Conservation (phyloP, 2,329 filamentous ascomycete genomes). For the Xylaria polymorpha region DNA sequence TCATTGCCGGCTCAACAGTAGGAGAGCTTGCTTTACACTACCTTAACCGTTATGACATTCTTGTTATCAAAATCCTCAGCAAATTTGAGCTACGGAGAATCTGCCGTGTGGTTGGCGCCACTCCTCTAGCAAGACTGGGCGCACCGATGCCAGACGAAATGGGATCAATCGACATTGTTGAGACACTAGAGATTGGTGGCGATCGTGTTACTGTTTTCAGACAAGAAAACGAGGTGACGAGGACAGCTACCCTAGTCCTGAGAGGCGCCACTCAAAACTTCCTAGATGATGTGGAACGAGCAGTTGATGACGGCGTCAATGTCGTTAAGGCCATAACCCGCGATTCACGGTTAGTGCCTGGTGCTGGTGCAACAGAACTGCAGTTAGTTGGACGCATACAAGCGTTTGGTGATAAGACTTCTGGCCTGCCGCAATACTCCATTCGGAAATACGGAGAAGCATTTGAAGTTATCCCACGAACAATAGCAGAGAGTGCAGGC, state of each 20-base stretch:
- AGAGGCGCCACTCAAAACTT: conserved; percentile 98
- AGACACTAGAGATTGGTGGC: conserved; percentile 97
- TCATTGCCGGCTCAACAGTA: conserved; percentile 91
- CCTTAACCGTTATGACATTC: conserved; percentile 95
- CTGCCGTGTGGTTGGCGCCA: conserved; percentile 95
- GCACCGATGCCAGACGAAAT: conserved; percentile 99
- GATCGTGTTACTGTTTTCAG: conserved; percentile 98
- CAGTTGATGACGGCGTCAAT: conserved; percentile 97
- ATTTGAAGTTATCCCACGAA: conserved; percentile 95
- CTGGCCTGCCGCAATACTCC: conserved; percentile 92
- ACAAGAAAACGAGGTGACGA: conserved; percentile 91
- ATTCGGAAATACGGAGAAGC: conserved; percentile 98
- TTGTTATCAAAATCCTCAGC: conserved; percentile 95
- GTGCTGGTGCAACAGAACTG: conserved; percentile 93
- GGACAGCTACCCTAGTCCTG: conserved; percentile 93
- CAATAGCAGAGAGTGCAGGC: conserved; percentile 92
- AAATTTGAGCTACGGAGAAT: conserved; percentile 97
- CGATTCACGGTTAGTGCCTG: conserved; percentile 89
- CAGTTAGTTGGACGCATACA: conserved; percentile 94
- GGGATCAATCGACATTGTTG: conserved; percentile 92
- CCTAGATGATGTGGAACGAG: conserved; percentile 95
- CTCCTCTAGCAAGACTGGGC: conserved; percentile 92
- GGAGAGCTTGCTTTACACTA: conserved; percentile 97
- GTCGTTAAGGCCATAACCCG: conserved; percentile 98
- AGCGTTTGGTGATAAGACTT: conserved; percentile 89